A percentile compares a stretch with the other conserved stretches of the same genome.
Evolutionary conservation across 768 basidiomycete species (phyloP).

Genomic region (Suillus fuscotomentosus): DNA sequence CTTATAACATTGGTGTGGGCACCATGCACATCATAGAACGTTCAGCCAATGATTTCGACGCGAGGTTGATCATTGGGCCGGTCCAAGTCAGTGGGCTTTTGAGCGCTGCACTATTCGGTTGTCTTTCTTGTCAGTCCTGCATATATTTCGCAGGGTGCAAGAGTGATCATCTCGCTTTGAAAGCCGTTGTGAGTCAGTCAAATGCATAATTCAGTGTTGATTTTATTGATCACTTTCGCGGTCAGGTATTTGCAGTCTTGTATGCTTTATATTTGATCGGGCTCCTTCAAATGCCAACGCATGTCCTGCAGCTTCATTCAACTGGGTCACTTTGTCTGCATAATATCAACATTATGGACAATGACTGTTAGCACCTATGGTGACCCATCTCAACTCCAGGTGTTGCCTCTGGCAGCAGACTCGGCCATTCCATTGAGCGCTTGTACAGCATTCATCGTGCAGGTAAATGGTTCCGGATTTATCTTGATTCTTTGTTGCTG

Average conservation of each 20-base stretch:
- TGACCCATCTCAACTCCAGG: background rate
- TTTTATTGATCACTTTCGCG: background rate
- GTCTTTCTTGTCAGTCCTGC: constrained; percentile 11
- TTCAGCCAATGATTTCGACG: background rate
- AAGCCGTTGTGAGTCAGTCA: background rate
- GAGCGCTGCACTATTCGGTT: constrained; percentile 13
- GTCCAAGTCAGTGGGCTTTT: constrained; percentile 14
- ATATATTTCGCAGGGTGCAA: constrained; percentile 11
- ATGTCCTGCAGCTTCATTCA: background rate
- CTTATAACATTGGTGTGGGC: background rate
- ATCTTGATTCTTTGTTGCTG: background rate
- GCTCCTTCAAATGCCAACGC: background rate
- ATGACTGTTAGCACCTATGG: constrained; percentile 6
- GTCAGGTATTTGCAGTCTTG: constrained; percentile 3
- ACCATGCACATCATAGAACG: background rate
- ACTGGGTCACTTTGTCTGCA: constrained; percentile 2
- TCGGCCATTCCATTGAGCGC: background rate
- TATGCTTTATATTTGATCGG: background rate
- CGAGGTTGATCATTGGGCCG: constrained; percentile 7
- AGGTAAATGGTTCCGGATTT: background rate
- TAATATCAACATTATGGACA: constrained; percentile 2
- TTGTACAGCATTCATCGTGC: background rate
- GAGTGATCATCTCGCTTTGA: background rate
- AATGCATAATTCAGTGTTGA: background rate
- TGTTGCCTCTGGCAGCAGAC: constrained; percentile 1